Base-by-base conservation (phyloP, 1,284 basidiomycete genomes). In the Cryptococcus sp. region DNA sequence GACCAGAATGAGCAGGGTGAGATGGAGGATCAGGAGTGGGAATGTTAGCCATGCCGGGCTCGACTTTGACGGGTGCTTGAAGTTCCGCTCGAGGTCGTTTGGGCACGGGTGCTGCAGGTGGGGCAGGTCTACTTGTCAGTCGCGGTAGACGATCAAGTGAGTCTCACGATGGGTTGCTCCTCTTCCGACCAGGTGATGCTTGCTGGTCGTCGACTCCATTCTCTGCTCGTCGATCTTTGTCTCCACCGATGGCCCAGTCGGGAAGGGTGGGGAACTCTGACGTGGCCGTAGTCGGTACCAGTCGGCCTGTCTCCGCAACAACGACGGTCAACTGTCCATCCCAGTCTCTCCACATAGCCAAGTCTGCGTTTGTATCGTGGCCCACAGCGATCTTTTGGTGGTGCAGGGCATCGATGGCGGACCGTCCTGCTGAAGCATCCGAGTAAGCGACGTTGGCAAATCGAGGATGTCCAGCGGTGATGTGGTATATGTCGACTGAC, bases 401-500 rank as follows among this genome's bases (percentile, higher is more conserved):
- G 50, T 72, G 55, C 10, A 72, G 56, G 3, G 48, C 52, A 21
- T 52, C 36, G n/a, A 69, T 64, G 0, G 68, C 71, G 1, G 52
- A 40, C 2, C 57, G 39, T 6, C 55, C 54, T 4, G 62, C 54
- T 2, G 44, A 45, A 1, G 60, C 53, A n/a, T 66, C 58, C 16
- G 52, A 50, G 46, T 63, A 73, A 2, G 66, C 58, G 18, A 73
- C 64, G 45, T 66, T 62, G 11, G 71, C 71, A 40, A 71, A 72
- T 2, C 71, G 66, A 10, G 66, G 66, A 36, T 60, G 54, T 21
- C 56, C 42, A 0, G 66, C 59, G 1, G 66, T 63, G 18, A 72
- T 62, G 41, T 69, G 68, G 47, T 71, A 72, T 46, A 73, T 71
- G 55, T 73, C 71, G 25, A 73, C 70, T 2, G 69, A 62, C 4